Evolutionary conservation across 352 stramenopile species (phyloP).

Genomic region (Phytopythium kandeliae): DNA sequence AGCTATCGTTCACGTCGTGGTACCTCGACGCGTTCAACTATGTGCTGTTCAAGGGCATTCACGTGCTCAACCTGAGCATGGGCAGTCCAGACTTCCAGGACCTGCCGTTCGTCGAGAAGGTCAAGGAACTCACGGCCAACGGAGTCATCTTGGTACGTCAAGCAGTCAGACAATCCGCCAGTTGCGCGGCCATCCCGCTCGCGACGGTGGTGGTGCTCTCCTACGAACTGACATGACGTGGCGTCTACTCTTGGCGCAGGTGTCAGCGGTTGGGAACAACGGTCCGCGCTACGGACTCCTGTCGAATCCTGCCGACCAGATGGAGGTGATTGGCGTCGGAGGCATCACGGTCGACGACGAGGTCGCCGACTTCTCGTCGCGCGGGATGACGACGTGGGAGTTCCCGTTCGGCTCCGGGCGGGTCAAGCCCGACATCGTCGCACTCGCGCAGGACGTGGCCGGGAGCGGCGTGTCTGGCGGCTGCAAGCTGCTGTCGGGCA

Average conservation of each 20-base stretch:
- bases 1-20: slow-evolving; percentile 87
- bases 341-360: slow-evolving; percentile 48
- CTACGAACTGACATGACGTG: neutral
- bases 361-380: slow-evolving; percentile 74
- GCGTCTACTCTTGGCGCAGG: slow-evolving; percentile 15
- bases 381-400: slow-evolving; percentile 86
- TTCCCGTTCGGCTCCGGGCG: slow-evolving; percentile 73
- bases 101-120: slow-evolving; percentile 85
- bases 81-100: slow-evolving; percentile 84
- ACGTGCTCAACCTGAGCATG: slow-evolving; percentile 86
- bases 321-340: slow-evolving; percentile 81
- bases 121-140: slow-evolving; percentile 73
- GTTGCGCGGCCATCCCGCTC: too few relatives aligned
- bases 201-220: too few relatives aligned
- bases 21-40: slow-evolving; percentile 91
- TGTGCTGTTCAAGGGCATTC: slow-evolving; percentile 61
- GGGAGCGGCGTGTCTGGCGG: slow-evolving; percentile 42
- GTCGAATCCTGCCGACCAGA: slow-evolving; percentile 83
- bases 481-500: slow-evolving; percentile 71
- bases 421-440: slow-evolving; percentile 83
- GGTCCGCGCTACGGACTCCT: slow-evolving; percentile 80
- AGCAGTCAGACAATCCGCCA: too few relatives aligned
- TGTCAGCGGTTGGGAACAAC: slow-evolving; percentile 82
- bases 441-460: slow-evolving; percentile 59
- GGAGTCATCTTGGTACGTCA: slow-evolving; percentile 65